Evolutionary conservation across 306 rosid species (phyloP).

Genomic region (Dalbergia oliveri): DNA sequence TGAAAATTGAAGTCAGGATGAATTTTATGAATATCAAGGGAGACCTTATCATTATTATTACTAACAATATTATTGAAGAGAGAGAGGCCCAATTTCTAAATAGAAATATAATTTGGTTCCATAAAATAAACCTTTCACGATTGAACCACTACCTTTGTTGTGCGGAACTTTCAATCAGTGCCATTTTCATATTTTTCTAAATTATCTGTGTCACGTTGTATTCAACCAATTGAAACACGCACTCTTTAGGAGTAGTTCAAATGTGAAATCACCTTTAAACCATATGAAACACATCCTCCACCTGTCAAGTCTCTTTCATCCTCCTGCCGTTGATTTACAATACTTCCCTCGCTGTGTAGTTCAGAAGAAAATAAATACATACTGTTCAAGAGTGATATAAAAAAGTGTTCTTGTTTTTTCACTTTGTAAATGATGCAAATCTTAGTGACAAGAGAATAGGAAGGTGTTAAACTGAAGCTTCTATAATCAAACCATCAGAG

Average conservation of each 20-base stretch:
- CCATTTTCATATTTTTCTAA: not conserved
- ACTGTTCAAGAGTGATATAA: not conserved
- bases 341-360: not conserved
- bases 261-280: conserved; percentile 48
- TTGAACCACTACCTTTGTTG: conserved; percentile 18
- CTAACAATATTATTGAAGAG: not conserved
- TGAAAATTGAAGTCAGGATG: no score
- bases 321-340: conserved; percentile 39
- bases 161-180: not conserved
- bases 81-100: not conserved
- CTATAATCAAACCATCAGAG: conserved; percentile 41
- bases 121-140: conserved; percentile 32
- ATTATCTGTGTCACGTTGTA: not conserved
- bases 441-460: conserved; percentile 6
- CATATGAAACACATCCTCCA: conserved; percentile 34
- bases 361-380: not conserved
- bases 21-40: no score
- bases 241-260: conserved; percentile 46
- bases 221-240: conserved; percentile 37
- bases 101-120: conserved; percentile 15
- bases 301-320: conserved; percentile 49
- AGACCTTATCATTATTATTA: not conserved
- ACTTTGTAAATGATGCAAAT: conserved; percentile 6
- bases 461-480: conserved; percentile 37
- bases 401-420: not conserved